phyloP scores from a whole-genome alignment of 2,329 filamentous ascomycete genomes.

The Alternaria triticina region DNA sequence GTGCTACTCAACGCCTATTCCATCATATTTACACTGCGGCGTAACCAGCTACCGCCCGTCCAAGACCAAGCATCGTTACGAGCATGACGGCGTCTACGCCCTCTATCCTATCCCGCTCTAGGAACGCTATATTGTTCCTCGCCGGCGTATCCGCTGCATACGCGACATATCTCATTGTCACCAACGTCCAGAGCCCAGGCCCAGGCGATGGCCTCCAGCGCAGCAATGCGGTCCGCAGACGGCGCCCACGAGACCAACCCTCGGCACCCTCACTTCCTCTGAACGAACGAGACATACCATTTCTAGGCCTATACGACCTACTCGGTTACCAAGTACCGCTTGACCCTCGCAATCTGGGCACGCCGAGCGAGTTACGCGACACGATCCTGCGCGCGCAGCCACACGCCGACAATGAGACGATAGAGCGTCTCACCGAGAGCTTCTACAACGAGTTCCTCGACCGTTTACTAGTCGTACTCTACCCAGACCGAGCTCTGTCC shows the following conservation, averaged over 20 bases:
- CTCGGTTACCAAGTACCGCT: conserved; percentile 33
- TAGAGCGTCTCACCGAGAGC: conserved; percentile 28
- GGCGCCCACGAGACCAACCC: conserved; percentile 31
- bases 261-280: conserved; percentile 18
- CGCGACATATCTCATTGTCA: conserved; percentile 66
- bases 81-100: conserved; percentile 42
- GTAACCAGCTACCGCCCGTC: neutral
- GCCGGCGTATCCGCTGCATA: conserved; percentile 64
- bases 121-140: conserved; percentile 60
- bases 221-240: conserved; percentile 70
- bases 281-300: conserved; percentile 26
- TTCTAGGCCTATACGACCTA: conserved; percentile 35
- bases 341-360: conserved; percentile 29
- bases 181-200: conserved; percentile 37
- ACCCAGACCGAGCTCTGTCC: conserved; percentile 26
- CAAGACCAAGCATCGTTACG: neutral
- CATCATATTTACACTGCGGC: neutral
- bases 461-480: conserved; percentile 31
- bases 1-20: neutral
- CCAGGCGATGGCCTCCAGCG: conserved; percentile 58
- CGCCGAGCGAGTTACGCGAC: conserved; percentile 27
- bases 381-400: conserved; percentile 28
- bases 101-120: conserved; percentile 47
- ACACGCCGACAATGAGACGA: conserved; percentile 21
- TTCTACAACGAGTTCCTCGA: conserved; percentile 42